These are phyloP conservation scores for Fomitopsis serialis DNA, from an alignment of 768 basidiomycete genomes.

Conservation along the genomic window DNA sequence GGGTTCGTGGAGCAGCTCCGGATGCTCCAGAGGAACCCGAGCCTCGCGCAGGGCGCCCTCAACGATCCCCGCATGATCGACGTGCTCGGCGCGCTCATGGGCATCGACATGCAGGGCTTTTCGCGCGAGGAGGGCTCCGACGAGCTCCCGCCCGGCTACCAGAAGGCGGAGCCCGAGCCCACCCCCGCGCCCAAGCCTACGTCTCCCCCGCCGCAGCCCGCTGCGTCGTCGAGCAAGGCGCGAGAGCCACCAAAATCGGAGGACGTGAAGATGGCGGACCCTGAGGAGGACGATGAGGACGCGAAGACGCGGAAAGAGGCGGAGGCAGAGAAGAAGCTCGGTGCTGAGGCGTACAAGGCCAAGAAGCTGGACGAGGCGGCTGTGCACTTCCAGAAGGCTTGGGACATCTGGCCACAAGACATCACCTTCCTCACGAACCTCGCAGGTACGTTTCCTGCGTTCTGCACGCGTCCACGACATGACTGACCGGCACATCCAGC, in stretches of 20 bases:
- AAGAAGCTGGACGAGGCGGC: constrained; percentile 77
- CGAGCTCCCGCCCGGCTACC: constrained; percentile 63
- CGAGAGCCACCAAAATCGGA: constrained; percentile 35
- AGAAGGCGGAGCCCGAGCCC: constrained; percentile 20
- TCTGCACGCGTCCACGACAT: not conserved
- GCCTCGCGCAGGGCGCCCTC: constrained; percentile 50
- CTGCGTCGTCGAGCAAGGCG: constrained; percentile 38
- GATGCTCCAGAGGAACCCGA: constrained; percentile 64
- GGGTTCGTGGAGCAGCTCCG: constrained; percentile 75
- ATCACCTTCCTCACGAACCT: constrained; percentile 91
- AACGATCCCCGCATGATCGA: constrained; percentile 91
- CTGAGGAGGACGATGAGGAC: constrained; percentile 62
- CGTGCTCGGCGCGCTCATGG: constrained; percentile 89
- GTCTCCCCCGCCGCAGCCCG: constrained; percentile 29
- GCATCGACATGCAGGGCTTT: constrained; percentile 86
- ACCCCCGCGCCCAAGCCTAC: constrained; percentile 19
- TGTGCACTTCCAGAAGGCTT: constrained; percentile 76
- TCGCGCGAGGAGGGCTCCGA: constrained; percentile 80
- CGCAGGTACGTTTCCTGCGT: constrained; percentile 45
- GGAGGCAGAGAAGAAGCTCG: constrained; percentile 72
- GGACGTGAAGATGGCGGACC: constrained; percentile 59
- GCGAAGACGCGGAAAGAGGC: constrained; percentile 73
- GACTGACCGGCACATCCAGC: constrained; percentile 38
- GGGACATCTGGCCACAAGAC: constrained; percentile 92
- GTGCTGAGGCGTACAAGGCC: constrained; percentile 80